A percentile compares a stretch with the other conserved stretches of the same genome.
Conservation (phyloP, 176 grass and related monocot genomes). For the Eleusine coracana region DNA sequence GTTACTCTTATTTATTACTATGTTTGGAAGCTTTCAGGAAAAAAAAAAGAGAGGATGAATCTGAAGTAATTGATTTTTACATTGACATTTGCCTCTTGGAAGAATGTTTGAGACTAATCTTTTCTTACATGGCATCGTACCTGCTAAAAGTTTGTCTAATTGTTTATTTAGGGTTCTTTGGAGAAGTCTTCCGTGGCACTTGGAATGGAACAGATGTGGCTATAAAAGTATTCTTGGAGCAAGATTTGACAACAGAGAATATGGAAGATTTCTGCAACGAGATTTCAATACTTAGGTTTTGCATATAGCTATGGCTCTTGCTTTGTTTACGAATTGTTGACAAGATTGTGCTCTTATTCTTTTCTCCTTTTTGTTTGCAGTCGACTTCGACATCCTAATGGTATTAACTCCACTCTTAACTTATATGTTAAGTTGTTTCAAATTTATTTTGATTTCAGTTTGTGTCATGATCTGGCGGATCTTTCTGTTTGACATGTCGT, state of each 20-base stretch:
- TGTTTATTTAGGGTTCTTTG: constrained; percentile 84
- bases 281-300: constrained; percentile 95
- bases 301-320: constrained; percentile 22
- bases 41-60: constrained; percentile 6
- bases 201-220: constrained; percentile 99
- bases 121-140: neutral
- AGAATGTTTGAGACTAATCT: constrained; percentile 18
- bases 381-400: constrained; percentile 98
- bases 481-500: constrained; percentile 21
- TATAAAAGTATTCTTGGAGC: constrained; percentile 98
- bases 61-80: constrained; percentile 20
- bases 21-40: neutral
- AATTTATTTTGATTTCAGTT: constrained; percentile 20
- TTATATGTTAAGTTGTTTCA: constrained; percentile 21
- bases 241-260: constrained; percentile 98
- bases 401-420: constrained; percentile 50
- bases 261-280: constrained; percentile 99
- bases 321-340: constrained; percentile 23
- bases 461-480: constrained; percentile 18
- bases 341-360: constrained; percentile 38
- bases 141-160: constrained; percentile 14
- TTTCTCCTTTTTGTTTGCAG: constrained; percentile 51
- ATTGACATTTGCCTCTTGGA: constrained; percentile 9
- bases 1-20: constrained; percentile 8
- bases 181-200: constrained; percentile 92